Evolutionary conservation across 352 stramenopile genomes (phyloP).

Genomic region (Pythium monospermum): DNA sequence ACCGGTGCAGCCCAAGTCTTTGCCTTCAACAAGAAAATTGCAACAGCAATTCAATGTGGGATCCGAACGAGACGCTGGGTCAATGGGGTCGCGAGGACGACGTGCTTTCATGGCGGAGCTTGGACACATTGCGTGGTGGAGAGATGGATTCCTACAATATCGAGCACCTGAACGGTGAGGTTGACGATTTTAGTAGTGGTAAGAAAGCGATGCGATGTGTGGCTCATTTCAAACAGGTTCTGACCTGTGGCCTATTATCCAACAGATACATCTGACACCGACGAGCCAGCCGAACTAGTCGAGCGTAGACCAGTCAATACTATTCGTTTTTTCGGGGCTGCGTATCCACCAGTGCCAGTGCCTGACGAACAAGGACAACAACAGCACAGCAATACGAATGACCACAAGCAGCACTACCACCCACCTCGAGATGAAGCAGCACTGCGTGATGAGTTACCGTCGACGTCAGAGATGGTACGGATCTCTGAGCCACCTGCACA

Average conservation of each 20-base stretch:
- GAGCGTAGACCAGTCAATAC: slow-evolving; percentile 6
- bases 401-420: too few species aligned
- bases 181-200: slow-evolving; percentile 17
- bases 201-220: too few species aligned
- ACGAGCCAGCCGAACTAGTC: slow-evolving; percentile 24
- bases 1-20: not conserved
- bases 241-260: too few species aligned
- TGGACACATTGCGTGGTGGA: slow-evolving; percentile 21
- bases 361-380: too few species aligned
- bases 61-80: slow-evolving; percentile 12
- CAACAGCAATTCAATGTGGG: slow-evolving; percentile 13
- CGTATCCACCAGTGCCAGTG: too few species aligned
- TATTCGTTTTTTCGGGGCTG: too few species aligned
- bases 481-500: slow-evolving; percentile 15
- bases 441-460: slow-evolving; percentile 17
- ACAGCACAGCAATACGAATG: slow-evolving; percentile 1
- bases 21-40: slow-evolving; percentile 3
- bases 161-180: not conserved
- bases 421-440: too few species aligned
- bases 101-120: slow-evolving; percentile 35
- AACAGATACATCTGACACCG: slow-evolving; percentile 24
- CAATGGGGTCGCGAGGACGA: slow-evolving; percentile 25
- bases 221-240: too few species aligned
- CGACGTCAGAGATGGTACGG: slow-evolving; percentile 39
- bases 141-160: not conserved